Evolutionary conservation across 2,329 filamentous ascomycete species (phyloP).

Genomic region (Keithomyces neogunnii): DNA sequence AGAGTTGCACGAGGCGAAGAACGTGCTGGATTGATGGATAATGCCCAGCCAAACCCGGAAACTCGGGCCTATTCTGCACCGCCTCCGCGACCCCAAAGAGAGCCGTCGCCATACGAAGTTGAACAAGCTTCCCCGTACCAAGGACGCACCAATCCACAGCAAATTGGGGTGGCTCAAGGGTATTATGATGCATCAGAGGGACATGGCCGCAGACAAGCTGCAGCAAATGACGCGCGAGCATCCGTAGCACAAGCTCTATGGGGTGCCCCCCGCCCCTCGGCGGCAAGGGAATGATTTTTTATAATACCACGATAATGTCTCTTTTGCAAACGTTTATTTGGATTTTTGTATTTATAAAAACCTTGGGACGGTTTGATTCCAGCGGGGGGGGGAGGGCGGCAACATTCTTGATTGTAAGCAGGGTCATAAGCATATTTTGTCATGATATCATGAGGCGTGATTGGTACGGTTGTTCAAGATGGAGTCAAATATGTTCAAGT

Average conservation of each 20-base stretch:
- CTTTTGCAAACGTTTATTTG: background rate
- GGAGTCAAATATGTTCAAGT: background rate
- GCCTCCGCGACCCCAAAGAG: constrained; percentile 6
- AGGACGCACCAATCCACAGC: background rate
- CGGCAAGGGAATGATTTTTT: background rate
- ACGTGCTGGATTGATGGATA: constrained; percentile 34
- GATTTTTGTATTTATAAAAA: background rate
- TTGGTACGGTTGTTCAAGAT: background rate
- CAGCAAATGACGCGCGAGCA: constrained; percentile 5
- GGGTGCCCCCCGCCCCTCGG: constrained; percentile 1
- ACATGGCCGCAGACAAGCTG: background rate
- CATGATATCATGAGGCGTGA: background rate
- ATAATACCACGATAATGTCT: background rate
- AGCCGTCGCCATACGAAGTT: constrained; percentile 2
- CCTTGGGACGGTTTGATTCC: background rate
- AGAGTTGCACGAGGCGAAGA: constrained; percentile 24
- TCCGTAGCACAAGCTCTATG: constrained; percentile 10
- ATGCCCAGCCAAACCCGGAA: constrained; percentile 22
- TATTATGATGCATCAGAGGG: constrained; percentile 1
- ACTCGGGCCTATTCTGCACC: constrained; percentile 1
- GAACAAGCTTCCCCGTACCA: background rate
- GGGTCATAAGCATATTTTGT: background rate
- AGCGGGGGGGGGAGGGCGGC: background rate
- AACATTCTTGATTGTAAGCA: background rate
- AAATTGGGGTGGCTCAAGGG: constrained; percentile 4